phyloP scores from a whole-genome alignment of 495 filamentous ascomycete genomes.

The Cetradonia linearis region DNA sequence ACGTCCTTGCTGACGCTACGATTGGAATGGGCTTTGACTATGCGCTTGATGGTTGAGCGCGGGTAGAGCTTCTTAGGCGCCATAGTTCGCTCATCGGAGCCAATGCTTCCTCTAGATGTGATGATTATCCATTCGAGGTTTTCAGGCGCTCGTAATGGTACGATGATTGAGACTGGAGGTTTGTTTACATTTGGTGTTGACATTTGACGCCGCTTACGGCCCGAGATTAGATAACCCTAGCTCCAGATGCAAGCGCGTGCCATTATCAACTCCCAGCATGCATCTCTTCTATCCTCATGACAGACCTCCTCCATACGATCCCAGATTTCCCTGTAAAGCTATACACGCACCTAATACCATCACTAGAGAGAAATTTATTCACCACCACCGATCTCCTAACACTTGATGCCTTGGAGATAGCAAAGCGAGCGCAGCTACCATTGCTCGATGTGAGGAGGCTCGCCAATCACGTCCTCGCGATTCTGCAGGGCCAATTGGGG shows the following conservation, averaged over 20 bases:
- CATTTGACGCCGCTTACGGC: background rate
- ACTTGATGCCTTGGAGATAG: slow-evolving; percentile 71
- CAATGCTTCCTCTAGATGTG: background rate
- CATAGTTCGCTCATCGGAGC: slow-evolving; percentile 28
- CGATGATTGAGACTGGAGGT: background rate
- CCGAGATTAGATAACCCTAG: slow-evolving; percentile 9
- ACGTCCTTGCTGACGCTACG: slow-evolving; percentile 72
- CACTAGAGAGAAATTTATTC: slow-evolving; percentile 62
- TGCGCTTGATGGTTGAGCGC: slow-evolving; percentile 72
- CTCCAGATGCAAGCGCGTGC: background rate
- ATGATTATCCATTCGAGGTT: background rate
- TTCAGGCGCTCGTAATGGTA: background rate
- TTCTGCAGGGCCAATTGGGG: slow-evolving; percentile 56
- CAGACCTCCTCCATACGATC: slow-evolving; percentile 76
- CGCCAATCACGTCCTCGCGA: slow-evolving; percentile 48
- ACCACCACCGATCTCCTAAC: slow-evolving; percentile 79
- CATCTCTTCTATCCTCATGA: slow-evolving; percentile 44
- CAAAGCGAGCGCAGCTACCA: slow-evolving; percentile 75
- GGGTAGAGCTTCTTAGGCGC: slow-evolving; percentile 68
- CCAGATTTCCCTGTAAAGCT: slow-evolving; percentile 63
- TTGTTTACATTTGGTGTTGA: slow-evolving; percentile 10
- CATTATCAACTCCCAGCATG: background rate
- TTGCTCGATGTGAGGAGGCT: slow-evolving; percentile 68
- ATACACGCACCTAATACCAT: slow-evolving; percentile 65
- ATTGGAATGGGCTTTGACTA: slow-evolving; percentile 80